Evolutionary conservation across 257 asterid genomes (phyloP), one percentile per base, ranked within the genome.

Genomic region (Linderniella brevidens): DNA sequence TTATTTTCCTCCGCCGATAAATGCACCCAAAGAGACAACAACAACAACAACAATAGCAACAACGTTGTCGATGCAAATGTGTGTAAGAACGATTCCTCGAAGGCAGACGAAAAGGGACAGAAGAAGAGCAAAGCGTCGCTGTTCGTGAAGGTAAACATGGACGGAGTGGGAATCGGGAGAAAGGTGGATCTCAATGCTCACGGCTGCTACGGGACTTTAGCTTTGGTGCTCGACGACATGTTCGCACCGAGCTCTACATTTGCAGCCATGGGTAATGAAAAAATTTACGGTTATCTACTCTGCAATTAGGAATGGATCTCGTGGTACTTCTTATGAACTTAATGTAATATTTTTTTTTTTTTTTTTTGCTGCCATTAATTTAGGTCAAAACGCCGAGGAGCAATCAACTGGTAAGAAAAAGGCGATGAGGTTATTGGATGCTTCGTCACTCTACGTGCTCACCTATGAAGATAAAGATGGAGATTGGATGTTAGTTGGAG

Each of bases 401-500:
- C 74, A 60, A 38, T 58, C 49, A 41, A 51, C 57, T 42, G 51
- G 45, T 60, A 44, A 48, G 20, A 46, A 63, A 20, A 68, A 45
- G 37, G 70, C 76, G 25, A 45, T 59, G 20, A 64, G 69, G 29
- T 64, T 82, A 61, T 51, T 86, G 62, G 84, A 75, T 62, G 90
- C 74, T 66, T 69, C 72, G 4, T 71, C 87, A 36, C 85, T 71
- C 19, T 86, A 68, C 58, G 85, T 79, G 60, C 85, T 81, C 54
- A 85, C 96, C 45, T 81, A 85, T 58, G 96, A 81, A 59, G 96
- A 85, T 68, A 85, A 70, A 68, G 96, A 85, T 0, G 92, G 92
- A 50, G 96, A 85, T 19, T 78, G 93, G 95, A 80, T 85, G 95
- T 92, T 85, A 45, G 93, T 80, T 48, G 95, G 93, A 58, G 93